Evolutionary conservation across 2,329 filamentous ascomycete genomes (phyloP), one percentile per base, ranked within the genome.

Genomic region (Sarocladiaceae sp.): DNA sequence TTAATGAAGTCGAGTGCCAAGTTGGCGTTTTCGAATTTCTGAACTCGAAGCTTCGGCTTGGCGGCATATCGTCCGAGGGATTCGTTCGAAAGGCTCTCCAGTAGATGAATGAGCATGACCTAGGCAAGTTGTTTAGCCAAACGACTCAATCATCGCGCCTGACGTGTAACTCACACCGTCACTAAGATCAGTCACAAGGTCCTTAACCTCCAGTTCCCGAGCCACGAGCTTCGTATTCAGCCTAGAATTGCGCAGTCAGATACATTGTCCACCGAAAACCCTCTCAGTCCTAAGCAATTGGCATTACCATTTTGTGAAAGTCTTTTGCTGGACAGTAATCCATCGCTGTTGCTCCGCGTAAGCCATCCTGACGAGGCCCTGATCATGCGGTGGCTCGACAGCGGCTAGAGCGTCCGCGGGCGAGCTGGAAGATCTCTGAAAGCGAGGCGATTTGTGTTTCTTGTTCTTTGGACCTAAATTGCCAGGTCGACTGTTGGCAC

Each of bases 1-100:
- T 89, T 95, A 74, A 99, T 91, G 64, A 94, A 99, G 70, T 97
- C 86, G 56, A 99, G 84, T 48, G 90, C 90, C 60, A 92, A 86
- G 75, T 97, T 97, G 69, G 94, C 93, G 80, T 99, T 99, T 70
- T 99, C 94, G 71, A 97, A 99, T 61, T 85, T 86, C 74, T 99
- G 94, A 50, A 99, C 94, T 53, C 94, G 90, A 60, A 99, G 79
- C 73, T 96, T 97, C 35, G 94, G 94, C 64, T 93, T 95, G 51
- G 93, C 89, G 57, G 94, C 94, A 81, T 99, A 99, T 68, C 93
- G 89, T 59, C 94, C 94, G 55, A 99, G 86, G 7, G 92, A 96
- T 71, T 97, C 94, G 66, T 86, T 86, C 56, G 92, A 95, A 51
- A 99, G 86, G 67, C 94, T 94, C 76, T 99, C 94, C 64, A 99